phyloP scores from a whole-genome alignment of 2,329 filamentous ascomycete genomes.

The Truncatella angustata region DNA sequence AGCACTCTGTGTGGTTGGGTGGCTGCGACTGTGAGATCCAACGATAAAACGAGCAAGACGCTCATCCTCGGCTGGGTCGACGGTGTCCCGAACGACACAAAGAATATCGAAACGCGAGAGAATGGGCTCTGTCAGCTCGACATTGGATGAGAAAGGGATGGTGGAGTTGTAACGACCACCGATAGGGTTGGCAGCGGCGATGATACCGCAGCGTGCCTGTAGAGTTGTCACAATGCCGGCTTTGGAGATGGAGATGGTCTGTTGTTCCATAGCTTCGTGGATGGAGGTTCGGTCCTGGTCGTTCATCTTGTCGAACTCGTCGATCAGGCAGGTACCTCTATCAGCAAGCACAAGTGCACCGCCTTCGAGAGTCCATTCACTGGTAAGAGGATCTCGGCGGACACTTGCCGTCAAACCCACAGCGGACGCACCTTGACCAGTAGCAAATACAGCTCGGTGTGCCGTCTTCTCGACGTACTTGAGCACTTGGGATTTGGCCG shows the following conservation, averaged over 20 bases:
- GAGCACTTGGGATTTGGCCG: constrained; percentile 94
- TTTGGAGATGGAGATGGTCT: constrained; percentile 98
- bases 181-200: constrained; percentile 94
- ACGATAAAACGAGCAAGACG: constrained; percentile 93
- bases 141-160: constrained; percentile 92
- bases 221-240: constrained; percentile 97
- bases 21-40: constrained; percentile 87
- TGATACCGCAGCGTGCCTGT: constrained; percentile 92
- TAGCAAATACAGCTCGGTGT: constrained; percentile 94
- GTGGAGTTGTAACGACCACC: constrained; percentile 96
- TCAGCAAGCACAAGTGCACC: constrained; percentile 94
- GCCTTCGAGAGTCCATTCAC: constrained; percentile 96
- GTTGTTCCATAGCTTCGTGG: constrained; percentile 99
- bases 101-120: constrained; percentile 97
- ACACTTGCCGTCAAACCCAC: constrained; percentile 98
- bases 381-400: constrained; percentile 89
- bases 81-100: constrained; percentile 92
- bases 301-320: constrained; percentile 99
- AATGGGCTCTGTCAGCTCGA: constrained; percentile 95
- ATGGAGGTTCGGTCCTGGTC: constrained; percentile 97
- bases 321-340: constrained; percentile 91
- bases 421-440: constrained; percentile 93
- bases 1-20: constrained; percentile 54
- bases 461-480: constrained; percentile 98
- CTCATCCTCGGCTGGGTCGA: constrained; percentile 90